phyloP scores from a whole-genome alignment of 805 yeast species.

The Candida manassasensis region DNA sequence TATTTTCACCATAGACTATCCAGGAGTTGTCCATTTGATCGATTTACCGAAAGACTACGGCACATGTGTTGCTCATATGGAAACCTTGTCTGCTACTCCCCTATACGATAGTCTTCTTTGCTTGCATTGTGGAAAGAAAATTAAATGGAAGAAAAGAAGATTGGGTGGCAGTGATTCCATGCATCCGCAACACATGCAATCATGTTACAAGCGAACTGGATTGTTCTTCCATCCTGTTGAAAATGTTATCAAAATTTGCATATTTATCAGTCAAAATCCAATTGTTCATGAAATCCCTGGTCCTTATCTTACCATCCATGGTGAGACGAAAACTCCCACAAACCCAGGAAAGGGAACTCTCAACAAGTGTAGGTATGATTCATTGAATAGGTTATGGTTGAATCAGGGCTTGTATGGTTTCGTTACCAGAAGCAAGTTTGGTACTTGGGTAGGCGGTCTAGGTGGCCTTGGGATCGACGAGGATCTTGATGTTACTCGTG shows the following conservation, averaged over 20 bases:
- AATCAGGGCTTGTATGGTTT: slow-evolving; percentile 53
- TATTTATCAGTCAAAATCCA: slow-evolving; percentile 21
- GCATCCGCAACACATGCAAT: slow-evolving; percentile 23
- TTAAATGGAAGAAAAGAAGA: slow-evolving; percentile 12
- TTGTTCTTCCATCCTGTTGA: slow-evolving; percentile 24
- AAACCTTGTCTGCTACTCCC: slow-evolving; percentile 14
- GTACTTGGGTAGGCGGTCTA: slow-evolving; percentile 16
- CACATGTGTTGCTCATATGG: slow-evolving; percentile 16
- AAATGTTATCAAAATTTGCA: slow-evolving; percentile 21
- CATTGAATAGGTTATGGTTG: slow-evolving; percentile 58
- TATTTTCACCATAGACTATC: slow-evolving; percentile 38
- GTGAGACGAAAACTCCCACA: slow-evolving; percentile 61
- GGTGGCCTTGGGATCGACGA: slow-evolving; percentile 18
- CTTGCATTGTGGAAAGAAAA: slow-evolving; percentile 29
- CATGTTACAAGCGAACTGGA: slow-evolving; percentile 20
- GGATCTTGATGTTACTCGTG: slow-evolving; percentile 4
- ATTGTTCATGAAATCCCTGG: slow-evolving; percentile 43
- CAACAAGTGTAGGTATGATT: slow-evolving; percentile 48
- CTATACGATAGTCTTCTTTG: slow-evolving; percentile 24
- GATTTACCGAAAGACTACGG: slow-evolving; percentile 45
- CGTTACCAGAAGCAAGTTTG: slow-evolving; percentile 30
- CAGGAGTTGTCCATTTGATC: slow-evolving; percentile 50
- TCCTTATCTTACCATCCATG: slow-evolving; percentile 71
- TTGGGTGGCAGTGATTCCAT: slow-evolving; percentile 7
- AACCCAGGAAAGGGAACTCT: slow-evolving; percentile 55